Percentiles rank a stretch among this genome's conserved stretches.
Conservation (phyloP, 2,329 filamentous ascomycete genomes). For the Fusarium praegraminearum region DNA sequence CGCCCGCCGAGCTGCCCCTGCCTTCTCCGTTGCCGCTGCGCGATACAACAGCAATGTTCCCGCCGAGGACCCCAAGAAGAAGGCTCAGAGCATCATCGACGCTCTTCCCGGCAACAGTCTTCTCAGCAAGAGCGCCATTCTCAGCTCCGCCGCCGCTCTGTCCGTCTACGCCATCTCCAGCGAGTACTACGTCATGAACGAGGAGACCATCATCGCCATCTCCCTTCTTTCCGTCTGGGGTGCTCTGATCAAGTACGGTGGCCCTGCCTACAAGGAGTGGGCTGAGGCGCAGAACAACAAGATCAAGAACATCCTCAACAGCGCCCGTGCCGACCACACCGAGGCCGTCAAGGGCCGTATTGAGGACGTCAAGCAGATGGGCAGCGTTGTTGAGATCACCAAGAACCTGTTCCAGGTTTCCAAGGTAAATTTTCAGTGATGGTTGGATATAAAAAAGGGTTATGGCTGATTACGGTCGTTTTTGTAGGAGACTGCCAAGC, state of each 20-base stretch:
- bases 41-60: slow-evolving; percentile 83
- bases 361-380: slow-evolving; percentile 93
- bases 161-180: slow-evolving; percentile 97
- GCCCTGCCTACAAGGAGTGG: slow-evolving; percentile 93
- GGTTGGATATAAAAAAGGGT: slow-evolving; percentile 15
- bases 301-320: slow-evolving; percentile 95
- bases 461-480: slow-evolving; percentile 43
- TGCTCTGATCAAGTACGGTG: slow-evolving; percentile 91
- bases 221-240: slow-evolving; percentile 94
- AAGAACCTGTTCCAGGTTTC: slow-evolving; percentile 98
- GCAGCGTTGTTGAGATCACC: slow-evolving; percentile 93
- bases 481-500: slow-evolving; percentile 89
- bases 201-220: slow-evolving; percentile 95
- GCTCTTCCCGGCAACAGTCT: slow-evolving; percentile 91
- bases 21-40: slow-evolving; percentile 74
- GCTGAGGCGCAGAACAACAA: slow-evolving; percentile 88
- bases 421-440: slow-evolving; percentile 73
- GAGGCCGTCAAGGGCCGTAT: slow-evolving; percentile 95
- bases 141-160: slow-evolving; percentile 90
- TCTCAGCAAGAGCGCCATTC: slow-evolving; percentile 95
- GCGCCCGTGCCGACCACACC: slow-evolving; percentile 93
- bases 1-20: slow-evolving; percentile 79
- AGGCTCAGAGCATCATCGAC: slow-evolving; percentile 95
- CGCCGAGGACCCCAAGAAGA: slow-evolving; percentile 91
- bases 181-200: slow-evolving; percentile 99